A percentile compares a stretch with the other conserved stretches of the same genome.
phyloP scores from a whole-genome alignment of 768 basidiomycete species.

The Neoboletus magnificus region DNA sequence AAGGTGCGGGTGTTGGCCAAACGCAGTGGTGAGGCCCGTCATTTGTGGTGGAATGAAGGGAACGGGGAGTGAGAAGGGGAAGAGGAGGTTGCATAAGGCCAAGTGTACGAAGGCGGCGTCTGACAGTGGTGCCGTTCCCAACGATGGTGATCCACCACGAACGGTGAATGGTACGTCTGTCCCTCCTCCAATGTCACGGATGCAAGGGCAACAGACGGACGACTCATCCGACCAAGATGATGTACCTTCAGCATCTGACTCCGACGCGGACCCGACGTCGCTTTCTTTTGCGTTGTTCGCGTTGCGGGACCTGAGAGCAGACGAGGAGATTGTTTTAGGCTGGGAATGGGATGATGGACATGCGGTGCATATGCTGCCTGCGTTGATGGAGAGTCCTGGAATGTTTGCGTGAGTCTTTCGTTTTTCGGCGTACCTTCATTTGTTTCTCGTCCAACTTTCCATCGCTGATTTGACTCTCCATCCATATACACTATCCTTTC shows the following conservation, averaged over 20 bases:
- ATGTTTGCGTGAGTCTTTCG: slow-evolving; percentile 52
- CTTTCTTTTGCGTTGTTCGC: slow-evolving; percentile 82
- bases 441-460: not conserved
- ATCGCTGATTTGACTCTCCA: slow-evolving; percentile 9
- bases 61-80: slow-evolving; percentile 17
- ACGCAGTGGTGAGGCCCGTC: slow-evolving; percentile 44
- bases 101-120: slow-evolving; percentile 12
- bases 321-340: slow-evolving; percentile 84
- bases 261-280: slow-evolving; percentile 32
- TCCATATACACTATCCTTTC: not conserved
- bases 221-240: slow-evolving; percentile 21
- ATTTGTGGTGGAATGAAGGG: slow-evolving; percentile 32
- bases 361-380: slow-evolving; percentile 74
- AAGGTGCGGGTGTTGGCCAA: slow-evolving; percentile 54
- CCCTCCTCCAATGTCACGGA: slow-evolving; percentile 7
- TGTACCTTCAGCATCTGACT: slow-evolving; percentile 8
- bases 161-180: slow-evolving; percentile 8
- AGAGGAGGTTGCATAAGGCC: slow-evolving; percentile 14
- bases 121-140: not conserved
- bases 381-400: slow-evolving; percentile 55
- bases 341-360: slow-evolving; percentile 99
- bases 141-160: not conserved
- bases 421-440: not conserved
- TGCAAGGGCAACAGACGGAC: slow-evolving; percentile 10
- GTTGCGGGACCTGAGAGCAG: slow-evolving; percentile 62